phyloP scores from a whole-genome alignment of 129 eudicot genomes.

The carrot (Daucus carota) region DNA sequence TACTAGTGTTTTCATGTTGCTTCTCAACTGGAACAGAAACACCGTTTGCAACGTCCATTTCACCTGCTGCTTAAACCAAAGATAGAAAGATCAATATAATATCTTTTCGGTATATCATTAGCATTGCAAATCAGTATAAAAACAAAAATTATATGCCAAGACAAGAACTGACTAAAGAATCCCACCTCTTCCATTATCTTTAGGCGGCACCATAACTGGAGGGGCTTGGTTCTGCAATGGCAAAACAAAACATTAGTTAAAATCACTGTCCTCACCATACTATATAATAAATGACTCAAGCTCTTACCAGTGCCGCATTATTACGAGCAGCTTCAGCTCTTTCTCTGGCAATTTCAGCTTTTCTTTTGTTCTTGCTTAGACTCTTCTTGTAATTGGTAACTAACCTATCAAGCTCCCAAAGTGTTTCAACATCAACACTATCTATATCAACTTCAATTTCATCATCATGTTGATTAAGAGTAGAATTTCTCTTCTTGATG shows the following conservation, averaged over 20 bases:
- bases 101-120: neutral
- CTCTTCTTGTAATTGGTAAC: constrained; percentile 82
- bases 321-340: constrained; percentile 40
- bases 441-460: constrained; percentile 97
- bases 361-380: constrained; percentile 72
- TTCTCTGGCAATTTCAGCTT: constrained; percentile 75
- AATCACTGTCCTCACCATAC: neutral
- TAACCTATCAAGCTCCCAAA: constrained; percentile 95
- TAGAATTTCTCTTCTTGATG: constrained; percentile 13
- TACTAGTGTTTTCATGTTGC: constrained; percentile 44
- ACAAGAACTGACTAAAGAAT: neutral
- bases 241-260: constrained; percentile 1
- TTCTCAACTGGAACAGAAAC: constrained; percentile 38
- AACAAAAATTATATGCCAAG: constrained; percentile 6
- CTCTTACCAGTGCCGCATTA: constrained; percentile 29
- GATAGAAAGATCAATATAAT: neutral
- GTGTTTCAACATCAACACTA: constrained; percentile 82
- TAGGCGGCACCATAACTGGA: constrained; percentile 25
- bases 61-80: constrained; percentile 28
- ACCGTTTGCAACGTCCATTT: constrained; percentile 23
- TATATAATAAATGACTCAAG: neutral
- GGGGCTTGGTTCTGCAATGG: constrained; percentile 50
- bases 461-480: constrained; percentile 6
- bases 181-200: constrained; percentile 42
- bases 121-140: neutral